These are phyloP conservation scores for Lotus japonicus DNA, from an alignment of 306 rosid genomes.

Conservation along the genomic window DNA sequence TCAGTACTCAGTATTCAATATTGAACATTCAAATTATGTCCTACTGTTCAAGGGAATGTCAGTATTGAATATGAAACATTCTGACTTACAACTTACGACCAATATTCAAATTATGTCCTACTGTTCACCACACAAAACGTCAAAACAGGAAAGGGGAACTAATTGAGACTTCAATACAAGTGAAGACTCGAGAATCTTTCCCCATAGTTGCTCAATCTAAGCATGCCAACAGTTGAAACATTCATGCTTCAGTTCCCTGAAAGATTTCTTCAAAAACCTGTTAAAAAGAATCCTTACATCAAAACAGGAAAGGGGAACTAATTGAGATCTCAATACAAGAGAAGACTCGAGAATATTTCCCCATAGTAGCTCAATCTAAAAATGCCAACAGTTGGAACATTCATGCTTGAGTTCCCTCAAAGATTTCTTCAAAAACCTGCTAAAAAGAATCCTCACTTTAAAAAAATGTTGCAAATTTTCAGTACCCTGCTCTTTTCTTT, in stretches of 20 bases:
- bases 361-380: not conserved
- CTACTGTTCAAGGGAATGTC: too few relatives aligned
- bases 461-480: not conserved
- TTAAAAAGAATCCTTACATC: not conserved
- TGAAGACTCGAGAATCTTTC: not conserved
- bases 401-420: not conserved
- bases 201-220: not conserved
- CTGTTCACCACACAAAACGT: not conserved
- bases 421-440: slow-evolving; percentile 18
- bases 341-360: not conserved
- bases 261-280: not conserved
- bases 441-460: not conserved
- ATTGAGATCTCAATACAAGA: not conserved
- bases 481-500: not conserved
- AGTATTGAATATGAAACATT: not conserved
- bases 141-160: not conserved
- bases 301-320: too few relatives aligned
- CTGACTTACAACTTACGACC: not conserved
- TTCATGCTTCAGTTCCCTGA: not conserved
- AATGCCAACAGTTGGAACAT: slow-evolving; percentile 15
- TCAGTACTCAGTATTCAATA: too few relatives aligned
- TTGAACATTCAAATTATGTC: too few relatives aligned
- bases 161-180: not conserved
- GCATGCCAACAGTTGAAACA: slow-evolving; percentile 15
- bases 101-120: not conserved